phyloP scores from a whole-genome alignment of 2,329 filamentous ascomycete species.

The Talaromyces pinophilus region DNA sequence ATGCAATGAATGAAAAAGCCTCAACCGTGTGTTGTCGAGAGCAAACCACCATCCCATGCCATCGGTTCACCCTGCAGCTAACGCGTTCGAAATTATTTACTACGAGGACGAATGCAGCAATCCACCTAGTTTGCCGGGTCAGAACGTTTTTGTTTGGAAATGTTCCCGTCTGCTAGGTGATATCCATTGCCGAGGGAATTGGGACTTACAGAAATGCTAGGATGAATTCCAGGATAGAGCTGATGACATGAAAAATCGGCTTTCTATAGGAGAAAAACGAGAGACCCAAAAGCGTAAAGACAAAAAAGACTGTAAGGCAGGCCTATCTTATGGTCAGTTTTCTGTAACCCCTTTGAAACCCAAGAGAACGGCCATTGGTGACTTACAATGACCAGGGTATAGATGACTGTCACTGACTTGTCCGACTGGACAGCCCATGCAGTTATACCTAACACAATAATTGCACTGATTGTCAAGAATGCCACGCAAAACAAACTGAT shows the following conservation, averaged over 20 bases:
- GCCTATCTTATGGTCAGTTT: background rate
- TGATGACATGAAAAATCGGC: conserved; percentile 8
- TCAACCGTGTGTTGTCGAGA: conserved; percentile 15
- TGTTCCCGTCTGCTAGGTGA: background rate
- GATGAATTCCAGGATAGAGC: background rate
- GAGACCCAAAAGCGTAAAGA: background rate
- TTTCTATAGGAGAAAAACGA: background rate
- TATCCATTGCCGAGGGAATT: background rate
- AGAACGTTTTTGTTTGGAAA: background rate
- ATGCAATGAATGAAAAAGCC: conserved; percentile 16
- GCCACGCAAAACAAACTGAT: conserved; percentile 17
- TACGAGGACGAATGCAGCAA: conserved; percentile 29
- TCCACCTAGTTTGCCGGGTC: conserved; percentile 23
- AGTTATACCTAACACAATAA: conserved; percentile 28
- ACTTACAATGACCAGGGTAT: conserved; percentile 26
- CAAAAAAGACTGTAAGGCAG: conserved; percentile 1
- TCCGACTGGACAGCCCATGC: conserved; percentile 26
- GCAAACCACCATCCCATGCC: conserved; percentile 11
- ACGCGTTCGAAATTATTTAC: conserved; percentile 25
- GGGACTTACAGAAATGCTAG: conserved; percentile 5
- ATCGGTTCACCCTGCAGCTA: conserved; percentile 5
- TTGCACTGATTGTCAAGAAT: conserved; percentile 24
- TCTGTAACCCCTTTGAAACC: background rate
- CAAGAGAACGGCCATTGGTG: too few species aligned
- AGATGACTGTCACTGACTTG: conserved; percentile 29